Evolutionary conservation across 306 rosid species (phyloP), one percentile per base, ranked within the genome.

Genomic region (Acacia acuminata): DNA sequence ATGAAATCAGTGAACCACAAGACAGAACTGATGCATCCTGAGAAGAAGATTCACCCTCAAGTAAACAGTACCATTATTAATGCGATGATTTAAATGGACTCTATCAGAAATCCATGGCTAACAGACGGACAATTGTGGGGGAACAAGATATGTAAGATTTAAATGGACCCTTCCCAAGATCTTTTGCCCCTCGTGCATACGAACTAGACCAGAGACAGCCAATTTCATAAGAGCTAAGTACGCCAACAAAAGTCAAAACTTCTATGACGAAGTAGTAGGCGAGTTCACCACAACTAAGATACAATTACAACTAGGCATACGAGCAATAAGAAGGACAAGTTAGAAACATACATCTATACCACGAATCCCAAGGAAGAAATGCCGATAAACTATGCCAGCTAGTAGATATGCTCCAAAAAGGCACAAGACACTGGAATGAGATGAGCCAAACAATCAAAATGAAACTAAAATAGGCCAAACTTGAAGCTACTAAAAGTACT

Each of bases 341-440:
- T 65, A 84, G 86, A 85, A 80, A 71, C 92, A 70, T 91, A 95
- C 99, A 75, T 95, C 92, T 81, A 87, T 71, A 73, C 99, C 99
- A 22, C 84, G 93, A 78, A 92, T 68, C 82, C 89, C 87, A 65
- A 90, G 91, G 86, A 82, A 38, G 83, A 79, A 88, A 88, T 85
- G 81, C 51, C 98, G 94, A 78, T 93, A 95, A 69, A 84, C 88
- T 60, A 84, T 34, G 82, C 99, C 97, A 38, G 83, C 91, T 87
- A 90, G 84, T 30, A 95, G 85, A 86, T 95, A 93, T 14, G 63
- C 96, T 83, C 90, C 99, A 55, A 93, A 82, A 75, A 95, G 90
- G 96, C 94, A 89, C 56, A 90, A 68, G 82, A 87, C 71, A 73
- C 99, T 95, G 96, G 61, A 88, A 83, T 48, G 60, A 80, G 77